These are phyloP conservation scores for Pseudogymnoascus sp. DNA, from an alignment of 2,329 filamentous ascomycete species.

Conservation along the genomic window DNA sequence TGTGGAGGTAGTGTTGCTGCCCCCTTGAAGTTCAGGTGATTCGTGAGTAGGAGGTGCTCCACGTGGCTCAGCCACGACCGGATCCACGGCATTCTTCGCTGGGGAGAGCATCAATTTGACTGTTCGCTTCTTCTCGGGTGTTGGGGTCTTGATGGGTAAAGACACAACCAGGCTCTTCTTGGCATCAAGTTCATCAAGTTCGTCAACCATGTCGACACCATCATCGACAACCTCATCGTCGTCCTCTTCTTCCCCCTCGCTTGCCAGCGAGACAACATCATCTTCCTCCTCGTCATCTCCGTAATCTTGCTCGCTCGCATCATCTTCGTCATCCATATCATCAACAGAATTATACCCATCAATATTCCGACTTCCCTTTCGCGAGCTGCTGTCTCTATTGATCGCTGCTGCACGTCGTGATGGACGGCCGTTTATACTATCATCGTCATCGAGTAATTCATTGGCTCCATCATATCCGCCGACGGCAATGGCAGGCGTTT, in stretches of 20 bases:
- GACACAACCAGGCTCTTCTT: slow-evolving; percentile 65
- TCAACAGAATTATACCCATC: slow-evolving; percentile 52
- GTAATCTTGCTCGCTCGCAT: slow-evolving; percentile 66
- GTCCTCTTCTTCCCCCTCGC: slow-evolving; percentile 38
- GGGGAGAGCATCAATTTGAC: slow-evolving; percentile 25
- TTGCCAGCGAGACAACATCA: slow-evolving; percentile 56
- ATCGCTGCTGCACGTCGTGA: slow-evolving; percentile 31
- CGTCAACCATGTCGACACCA: slow-evolving; percentile 44
- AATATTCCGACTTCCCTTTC: slow-evolving; percentile 39
- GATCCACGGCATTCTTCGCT: slow-evolving; percentile 13
- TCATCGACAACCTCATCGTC: slow-evolving; percentile 42
- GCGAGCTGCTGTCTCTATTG: slow-evolving; percentile 15
- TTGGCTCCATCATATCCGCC: slow-evolving; percentile 38
- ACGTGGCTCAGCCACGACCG: slow-evolving; percentile 12
- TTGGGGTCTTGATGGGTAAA: slow-evolving; percentile 43
- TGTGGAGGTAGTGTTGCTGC: slow-evolving; percentile 19
- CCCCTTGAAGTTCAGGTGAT: slow-evolving; percentile 21
- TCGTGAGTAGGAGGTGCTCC: slow-evolving; percentile 32
- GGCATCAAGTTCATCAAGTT: slow-evolving; percentile 40
- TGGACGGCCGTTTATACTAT: slow-evolving; percentile 29
- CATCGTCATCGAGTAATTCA: slow-evolving; percentile 38
- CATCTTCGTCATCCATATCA: slow-evolving; percentile 58
- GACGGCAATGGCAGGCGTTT: slow-evolving; percentile 11
- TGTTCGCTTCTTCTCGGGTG: slow-evolving; percentile 24
- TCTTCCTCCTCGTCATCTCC: slow-evolving; percentile 68